A percentile compares a stretch with the other conserved stretches of the same genome.
Evolutionary conservation across 2,329 filamentous ascomycete species (phyloP).

Genomic region (Fusarium brevicatenulatum): DNA sequence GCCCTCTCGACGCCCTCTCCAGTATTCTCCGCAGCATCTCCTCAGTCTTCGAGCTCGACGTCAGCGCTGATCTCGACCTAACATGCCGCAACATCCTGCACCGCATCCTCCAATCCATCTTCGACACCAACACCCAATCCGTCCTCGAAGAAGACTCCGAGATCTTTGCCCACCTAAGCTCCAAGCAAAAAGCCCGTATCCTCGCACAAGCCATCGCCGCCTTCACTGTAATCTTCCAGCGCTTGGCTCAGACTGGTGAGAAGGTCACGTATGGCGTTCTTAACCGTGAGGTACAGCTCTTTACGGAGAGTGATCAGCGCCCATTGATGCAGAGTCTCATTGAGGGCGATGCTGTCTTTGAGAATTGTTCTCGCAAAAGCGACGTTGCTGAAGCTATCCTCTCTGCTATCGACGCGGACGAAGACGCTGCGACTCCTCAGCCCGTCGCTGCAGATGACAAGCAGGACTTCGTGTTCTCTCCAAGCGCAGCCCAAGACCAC

Average conservation of each 20-base stretch:
- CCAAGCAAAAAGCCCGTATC: constrained; percentile 40
- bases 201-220: constrained; percentile 43
- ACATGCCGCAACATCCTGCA: constrained; percentile 41
- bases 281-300: constrained; percentile 43
- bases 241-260: constrained; percentile 37
- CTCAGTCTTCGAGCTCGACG: constrained; percentile 37
- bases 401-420: constrained; percentile 42
- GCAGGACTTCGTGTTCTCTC: constrained; percentile 36
- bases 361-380: constrained; percentile 30
- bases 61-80: constrained; percentile 38
- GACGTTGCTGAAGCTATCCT: constrained; percentile 41
- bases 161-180: constrained; percentile 39
- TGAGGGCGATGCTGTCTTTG: constrained; percentile 41
- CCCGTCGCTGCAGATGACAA: constrained; percentile 41
- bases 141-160: constrained; percentile 43
- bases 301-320: constrained; percentile 44
- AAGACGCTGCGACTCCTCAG: constrained; percentile 37
- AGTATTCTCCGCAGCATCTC: constrained; percentile 38
- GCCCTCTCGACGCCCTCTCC: constrained; percentile 40
- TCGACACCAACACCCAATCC: constrained; percentile 42
- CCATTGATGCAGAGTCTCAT: constrained; percentile 40
- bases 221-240: constrained; percentile 40
- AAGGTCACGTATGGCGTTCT: constrained; percentile 40
- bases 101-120: constrained; percentile 44
- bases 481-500: constrained; percentile 39